A percentile compares a stretch with the other conserved stretches of the same genome.
Conservation (phyloP, 768 basidiomycete genomes). For the Amanita brunnescens region DNA sequence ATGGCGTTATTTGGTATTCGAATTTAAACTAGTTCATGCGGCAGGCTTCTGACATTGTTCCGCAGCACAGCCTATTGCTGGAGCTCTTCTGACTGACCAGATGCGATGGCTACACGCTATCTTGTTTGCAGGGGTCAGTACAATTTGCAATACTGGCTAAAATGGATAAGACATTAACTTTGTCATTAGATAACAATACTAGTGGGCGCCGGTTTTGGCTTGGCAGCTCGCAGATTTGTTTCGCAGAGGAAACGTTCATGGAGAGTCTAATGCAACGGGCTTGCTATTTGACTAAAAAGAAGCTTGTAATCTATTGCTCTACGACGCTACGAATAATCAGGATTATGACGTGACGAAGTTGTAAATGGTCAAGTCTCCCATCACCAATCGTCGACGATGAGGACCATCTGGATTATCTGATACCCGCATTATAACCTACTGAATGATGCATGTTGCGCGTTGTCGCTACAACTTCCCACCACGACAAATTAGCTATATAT, state of each 20-base stretch:
- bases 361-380: neutral
- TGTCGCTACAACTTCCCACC: too few species aligned
- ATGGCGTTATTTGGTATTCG: slow-evolving; percentile 28
- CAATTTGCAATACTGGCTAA: neutral
- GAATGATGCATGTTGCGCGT: too few species aligned
- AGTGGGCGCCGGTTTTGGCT: neutral
- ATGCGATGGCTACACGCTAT: slow-evolving; percentile 32
- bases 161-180: neutral
- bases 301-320: neutral
- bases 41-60: neutral
- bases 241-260: neutral
- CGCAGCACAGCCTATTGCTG: slow-evolving; percentile 39
- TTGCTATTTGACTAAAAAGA: neutral
- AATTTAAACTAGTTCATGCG: neutral
- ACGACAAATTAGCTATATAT: too few species aligned
- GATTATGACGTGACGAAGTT: neutral
- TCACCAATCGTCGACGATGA: neutral
- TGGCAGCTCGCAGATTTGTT: neutral
- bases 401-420: neutral
- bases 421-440: neutral
- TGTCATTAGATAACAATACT: neutral
- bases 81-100: slow-evolving; percentile 36
- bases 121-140: slow-evolving; percentile 5
- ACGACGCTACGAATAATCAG: neutral
- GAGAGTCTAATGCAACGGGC: neutral